phyloP scores from a whole-genome alignment of 495 filamentous ascomycete species.

The Aspergillus incahuasiensis region DNA sequence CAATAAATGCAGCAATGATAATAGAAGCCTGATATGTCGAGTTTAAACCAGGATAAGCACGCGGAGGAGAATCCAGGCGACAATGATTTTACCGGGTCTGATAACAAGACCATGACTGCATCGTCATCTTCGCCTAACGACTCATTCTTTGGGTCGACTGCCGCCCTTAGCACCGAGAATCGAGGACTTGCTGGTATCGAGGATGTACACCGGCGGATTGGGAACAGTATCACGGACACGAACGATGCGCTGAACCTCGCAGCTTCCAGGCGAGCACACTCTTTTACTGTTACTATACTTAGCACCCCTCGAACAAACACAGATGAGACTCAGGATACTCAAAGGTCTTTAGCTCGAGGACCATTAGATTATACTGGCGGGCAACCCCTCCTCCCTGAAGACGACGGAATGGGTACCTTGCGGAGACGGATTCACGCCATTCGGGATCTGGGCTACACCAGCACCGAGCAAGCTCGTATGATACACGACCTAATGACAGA shows the following conservation, averaged over 20 bases:
- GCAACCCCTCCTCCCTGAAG: conserved; percentile 63
- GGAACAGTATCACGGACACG: background rate
- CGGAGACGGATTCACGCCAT: conserved; percentile 75
- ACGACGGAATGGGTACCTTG: conserved; percentile 84
- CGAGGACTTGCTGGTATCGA: conserved; percentile 4
- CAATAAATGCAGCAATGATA: conserved; percentile 6
- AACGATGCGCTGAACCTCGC: background rate
- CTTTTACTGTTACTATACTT: background rate
- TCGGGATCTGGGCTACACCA: conserved; percentile 56
- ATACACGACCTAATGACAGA: conserved; percentile 83
- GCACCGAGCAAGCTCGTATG: conserved; percentile 70
- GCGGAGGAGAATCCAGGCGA: background rate
- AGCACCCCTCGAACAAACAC: conserved; percentile 3
- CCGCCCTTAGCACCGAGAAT: conserved; percentile 13
- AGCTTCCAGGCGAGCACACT: background rate
- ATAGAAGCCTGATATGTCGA: conserved; percentile 2
- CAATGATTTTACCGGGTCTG: conserved; percentile 23
- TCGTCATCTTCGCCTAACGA: conserved; percentile 24
- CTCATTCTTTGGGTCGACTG: conserved; percentile 16
- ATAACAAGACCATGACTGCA: conserved; percentile 23
- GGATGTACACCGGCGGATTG: background rate
- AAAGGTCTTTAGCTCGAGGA: conserved; percentile 1
- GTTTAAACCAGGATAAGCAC: conserved; percentile 14
- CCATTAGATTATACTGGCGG: conserved; percentile 17
- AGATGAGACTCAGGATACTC: background rate